A percentile compares a stretch with the other conserved stretches of the same genome.
Evolutionary conservation across 805 yeast genomes (phyloP).

Genomic region (Starmerella apis): DNA sequence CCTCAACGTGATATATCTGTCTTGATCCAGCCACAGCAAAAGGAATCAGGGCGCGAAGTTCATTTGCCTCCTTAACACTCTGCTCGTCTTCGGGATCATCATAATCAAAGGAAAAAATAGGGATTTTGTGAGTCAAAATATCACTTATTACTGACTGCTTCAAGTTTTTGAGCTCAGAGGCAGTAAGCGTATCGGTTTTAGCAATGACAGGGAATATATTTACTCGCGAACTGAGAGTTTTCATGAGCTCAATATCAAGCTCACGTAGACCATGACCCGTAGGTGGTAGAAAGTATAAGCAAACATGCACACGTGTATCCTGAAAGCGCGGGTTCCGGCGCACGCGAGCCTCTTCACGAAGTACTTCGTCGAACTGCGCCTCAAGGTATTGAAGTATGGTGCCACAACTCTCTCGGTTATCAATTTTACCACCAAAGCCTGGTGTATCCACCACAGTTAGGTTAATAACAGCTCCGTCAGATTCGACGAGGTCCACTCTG

Average conservation of each 20-base stretch:
- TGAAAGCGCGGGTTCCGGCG: constrained; percentile 68
- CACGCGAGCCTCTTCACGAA: constrained; percentile 80
- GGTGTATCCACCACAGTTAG: constrained; percentile 60
- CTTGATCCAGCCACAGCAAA: constrained; percentile 52
- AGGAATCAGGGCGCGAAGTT: constrained; percentile 44
- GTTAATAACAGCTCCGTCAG: constrained; percentile 41
- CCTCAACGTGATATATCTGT: constrained; percentile 32
- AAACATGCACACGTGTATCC: constrained; percentile 73
- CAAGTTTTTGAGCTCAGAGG: constrained; percentile 44
- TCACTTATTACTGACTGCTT: constrained; percentile 49
- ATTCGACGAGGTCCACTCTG: constrained; percentile 42
- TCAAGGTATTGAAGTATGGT: constrained; percentile 51
- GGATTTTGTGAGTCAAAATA: constrained; percentile 47
- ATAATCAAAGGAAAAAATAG: constrained; percentile 62
- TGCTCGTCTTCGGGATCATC: constrained; percentile 45
- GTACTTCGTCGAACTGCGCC: constrained; percentile 53
- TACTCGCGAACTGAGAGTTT: constrained; percentile 54
- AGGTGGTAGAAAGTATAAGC: constrained; percentile 63
- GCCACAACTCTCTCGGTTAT: constrained; percentile 41
- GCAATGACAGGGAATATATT: constrained; percentile 77
- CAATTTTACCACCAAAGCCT: constrained; percentile 66
- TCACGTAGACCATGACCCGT: constrained; percentile 46
- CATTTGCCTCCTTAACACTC: constrained; percentile 30
- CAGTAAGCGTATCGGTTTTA: constrained; percentile 69
- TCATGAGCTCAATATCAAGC: constrained; percentile 65